phyloP scores from a whole-genome alignment of 2,329 filamentous ascomycete genomes.

The Aspergillus sclerotialis region DNA sequence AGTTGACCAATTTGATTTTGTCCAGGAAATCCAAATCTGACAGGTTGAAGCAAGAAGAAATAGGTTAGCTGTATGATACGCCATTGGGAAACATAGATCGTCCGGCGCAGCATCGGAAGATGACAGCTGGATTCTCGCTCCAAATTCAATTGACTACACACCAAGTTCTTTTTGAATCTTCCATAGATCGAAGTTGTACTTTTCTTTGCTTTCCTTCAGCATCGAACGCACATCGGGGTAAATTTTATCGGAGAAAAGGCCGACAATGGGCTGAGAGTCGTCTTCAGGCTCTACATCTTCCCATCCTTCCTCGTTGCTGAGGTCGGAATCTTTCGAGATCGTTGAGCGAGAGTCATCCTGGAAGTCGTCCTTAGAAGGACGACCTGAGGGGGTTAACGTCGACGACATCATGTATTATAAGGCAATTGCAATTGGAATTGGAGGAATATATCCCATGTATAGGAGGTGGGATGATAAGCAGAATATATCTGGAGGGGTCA shows the following conservation, averaged over 20 bases:
- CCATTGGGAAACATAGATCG: constrained; percentile 5
- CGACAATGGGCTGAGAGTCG: constrained; percentile 57
- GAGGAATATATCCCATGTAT: too few relatives aligned
- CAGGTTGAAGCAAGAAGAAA: constrained; percentile 16
- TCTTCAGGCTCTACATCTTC: constrained; percentile 57
- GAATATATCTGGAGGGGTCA: neutral
- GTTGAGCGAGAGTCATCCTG: constrained; percentile 16
- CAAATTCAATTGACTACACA: constrained; percentile 25
- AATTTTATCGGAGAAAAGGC: constrained; percentile 59
- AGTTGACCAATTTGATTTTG: constrained; percentile 69
- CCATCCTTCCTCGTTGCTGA: constrained; percentile 48
- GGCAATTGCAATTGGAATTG: too few relatives aligned
- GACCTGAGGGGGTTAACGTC: constrained; percentile 14
- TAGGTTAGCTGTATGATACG: constrained; percentile 8
- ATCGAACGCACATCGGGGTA: constrained; percentile 60
- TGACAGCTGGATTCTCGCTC: constrained; percentile 5
- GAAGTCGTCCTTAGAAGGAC: constrained; percentile 12
- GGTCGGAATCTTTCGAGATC: constrained; percentile 38
- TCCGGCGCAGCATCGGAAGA: constrained; percentile 4
- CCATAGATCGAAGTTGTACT: constrained; percentile 61
- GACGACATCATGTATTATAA: constrained; percentile 20
- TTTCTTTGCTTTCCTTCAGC: constrained; percentile 61
- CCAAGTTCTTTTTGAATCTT: constrained; percentile 48
- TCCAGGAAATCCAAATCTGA: constrained; percentile 65
- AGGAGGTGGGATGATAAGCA: neutral